phyloP scores from a whole-genome alignment of 495 filamentous ascomycete species.

The Jackrogersella multiformis region DNA sequence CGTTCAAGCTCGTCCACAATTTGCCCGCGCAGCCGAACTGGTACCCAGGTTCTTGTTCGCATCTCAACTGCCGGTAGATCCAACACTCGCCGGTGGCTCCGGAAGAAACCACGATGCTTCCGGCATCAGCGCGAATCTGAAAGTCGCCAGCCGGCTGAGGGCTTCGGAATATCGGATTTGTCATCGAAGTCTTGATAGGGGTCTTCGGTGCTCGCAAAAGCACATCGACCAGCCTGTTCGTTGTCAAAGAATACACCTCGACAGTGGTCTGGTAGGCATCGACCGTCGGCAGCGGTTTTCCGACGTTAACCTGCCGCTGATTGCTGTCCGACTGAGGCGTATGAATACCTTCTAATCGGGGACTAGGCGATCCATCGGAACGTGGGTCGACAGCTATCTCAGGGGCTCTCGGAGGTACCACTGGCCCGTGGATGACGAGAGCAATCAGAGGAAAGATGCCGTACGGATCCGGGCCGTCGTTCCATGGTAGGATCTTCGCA shows the following conservation, averaged over 20 bases:
- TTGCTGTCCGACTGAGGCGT: constrained; percentile 44
- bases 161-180: constrained; percentile 63
- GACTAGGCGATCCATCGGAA: constrained; percentile 52
- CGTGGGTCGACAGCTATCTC: constrained; percentile 48
- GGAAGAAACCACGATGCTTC: constrained; percentile 75
- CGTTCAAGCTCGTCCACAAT: constrained; percentile 84
- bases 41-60: constrained; percentile 44
- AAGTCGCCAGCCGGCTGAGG: constrained; percentile 76
- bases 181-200: constrained; percentile 57
- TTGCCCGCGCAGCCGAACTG: constrained; percentile 78
- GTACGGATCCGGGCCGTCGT: constrained; percentile 35
- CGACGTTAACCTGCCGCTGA: constrained; percentile 33
- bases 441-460: constrained; percentile 71
- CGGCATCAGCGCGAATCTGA: constrained; percentile 71
- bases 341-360: constrained; percentile 49
- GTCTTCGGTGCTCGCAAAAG: constrained; percentile 67
- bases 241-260: constrained; percentile 82
- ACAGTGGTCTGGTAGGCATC: constrained; percentile 82
- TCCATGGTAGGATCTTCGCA: constrained; percentile 78
- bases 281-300: constrained; percentile 48
- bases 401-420: constrained; percentile 50
- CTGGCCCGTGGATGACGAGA: constrained; percentile 78
- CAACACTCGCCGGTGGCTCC: constrained; percentile 86
- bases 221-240: constrained; percentile 70
- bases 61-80: constrained; percentile 65